phyloP scores from a whole-genome alignment of 768 basidiomycete genomes.

The Pleurotus djamor region DNA sequence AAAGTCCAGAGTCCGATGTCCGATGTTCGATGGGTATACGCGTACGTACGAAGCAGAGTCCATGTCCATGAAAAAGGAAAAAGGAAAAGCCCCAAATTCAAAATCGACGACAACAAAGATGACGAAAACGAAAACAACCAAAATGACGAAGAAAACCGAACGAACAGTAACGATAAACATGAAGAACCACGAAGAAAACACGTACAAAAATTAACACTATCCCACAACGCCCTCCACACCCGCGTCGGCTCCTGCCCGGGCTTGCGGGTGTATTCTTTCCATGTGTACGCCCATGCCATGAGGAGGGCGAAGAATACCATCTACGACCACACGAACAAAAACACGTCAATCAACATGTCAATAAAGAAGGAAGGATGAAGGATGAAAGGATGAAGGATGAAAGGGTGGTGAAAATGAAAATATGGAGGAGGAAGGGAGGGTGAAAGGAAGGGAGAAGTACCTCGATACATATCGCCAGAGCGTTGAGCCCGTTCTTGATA shows the following conservation, averaged over 20 bases:
- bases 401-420: no score
- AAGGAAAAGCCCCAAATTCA: no score
- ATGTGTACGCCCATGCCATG: slow-evolving; percentile 85
- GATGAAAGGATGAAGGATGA: no score
- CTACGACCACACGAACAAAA: no score
- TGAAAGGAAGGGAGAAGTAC: slow-evolving; percentile 36
- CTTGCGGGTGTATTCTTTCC: slow-evolving; percentile 59
- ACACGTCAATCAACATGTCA: no score
- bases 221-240: slow-evolving; percentile 71
- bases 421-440: no score
- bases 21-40: no score
- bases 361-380: no score
- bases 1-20: no score
- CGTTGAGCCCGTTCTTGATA: slow-evolving; percentile 80
- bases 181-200: no score
- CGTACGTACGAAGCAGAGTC: no score
- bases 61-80: no score
- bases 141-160: slow-evolving; percentile 11
- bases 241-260: slow-evolving; percentile 44
- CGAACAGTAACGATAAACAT: slow-evolving; percentile 1
- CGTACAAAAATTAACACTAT: slow-evolving; percentile 28
- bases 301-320: slow-evolving; percentile 79
- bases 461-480: slow-evolving; percentile 83
- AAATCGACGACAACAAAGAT: neutral
- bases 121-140: neutral